Base-by-base conservation (phyloP, 495 filamentous ascomycete species). In the Neurospora sp. region DNA sequence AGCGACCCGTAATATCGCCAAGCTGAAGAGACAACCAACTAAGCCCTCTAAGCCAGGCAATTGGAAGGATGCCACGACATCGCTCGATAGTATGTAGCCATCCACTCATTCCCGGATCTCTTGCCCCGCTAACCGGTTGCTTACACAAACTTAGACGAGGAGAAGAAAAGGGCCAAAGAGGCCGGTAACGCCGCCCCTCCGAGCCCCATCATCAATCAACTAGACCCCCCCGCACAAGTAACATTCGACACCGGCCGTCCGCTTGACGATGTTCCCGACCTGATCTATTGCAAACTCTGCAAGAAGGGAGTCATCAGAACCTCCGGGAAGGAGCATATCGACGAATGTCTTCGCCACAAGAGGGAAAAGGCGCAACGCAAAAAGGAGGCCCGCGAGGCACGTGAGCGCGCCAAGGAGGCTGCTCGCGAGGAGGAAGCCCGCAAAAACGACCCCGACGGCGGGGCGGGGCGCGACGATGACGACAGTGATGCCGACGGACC, bases 241-340 rank as follows among this genome's bases (percentile, higher is more conserved):
- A 90, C 89, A 1, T 96, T 97, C 80, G 83, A 90, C 12, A 93
- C 88, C 45, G 90, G 91, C 65, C 88, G 90, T 45, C 93, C 93
- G 0, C 88, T 91, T 68, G 89, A 93, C 69, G 91, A 93, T 74
- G 74, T 82, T 18, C 85, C 89, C 7, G 90, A 93, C 41, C 84
- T 89, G 9, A 85, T 90, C n/a, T 85, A 91, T 39, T 96, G 93
- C 85, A 94, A 92, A 77, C 89, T 91, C 70, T 96, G 93, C 84
- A 94, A 92, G 82, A 91, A 93, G 73, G 89, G 88, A 4, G 81
- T 93, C 18, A 82, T 91, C 41, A 89, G 88, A 74, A 83, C 85
- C 7, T 86, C 84, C 6, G 87, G 87, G 4, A 86, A 85, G 39
- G 87, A 88, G 0, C 93, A 96, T 78, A 88, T 92, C 70, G 86